Conservation (phyloP, 2,329 filamentous ascomycete species). For the Tolypocladium capitatum region DNA sequence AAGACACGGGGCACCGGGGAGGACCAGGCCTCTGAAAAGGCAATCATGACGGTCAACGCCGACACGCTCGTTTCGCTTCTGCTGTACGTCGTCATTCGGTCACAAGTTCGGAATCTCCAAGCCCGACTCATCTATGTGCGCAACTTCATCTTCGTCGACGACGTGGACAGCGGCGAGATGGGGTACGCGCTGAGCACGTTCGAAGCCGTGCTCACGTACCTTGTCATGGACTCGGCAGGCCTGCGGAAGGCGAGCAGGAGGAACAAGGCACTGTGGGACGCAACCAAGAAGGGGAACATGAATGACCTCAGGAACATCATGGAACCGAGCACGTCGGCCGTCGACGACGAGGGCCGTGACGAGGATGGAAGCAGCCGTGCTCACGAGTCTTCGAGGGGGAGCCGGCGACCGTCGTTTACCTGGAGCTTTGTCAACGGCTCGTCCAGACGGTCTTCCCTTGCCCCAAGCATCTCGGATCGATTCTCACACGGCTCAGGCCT, state of each 20-base stretch:
- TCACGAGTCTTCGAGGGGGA: conserved; percentile 32
- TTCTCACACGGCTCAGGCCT: conserved; percentile 48
- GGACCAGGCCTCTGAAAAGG: conserved; percentile 33
- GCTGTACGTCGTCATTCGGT: conserved; percentile 82
- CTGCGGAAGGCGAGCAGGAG: conserved; percentile 73
- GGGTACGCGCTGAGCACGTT: conserved; percentile 94
- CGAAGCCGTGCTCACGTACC: conserved; percentile 83
- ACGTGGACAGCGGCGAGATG: conserved; percentile 91
- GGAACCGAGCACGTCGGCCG: conserved; percentile 49
- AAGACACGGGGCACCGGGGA: conserved; percentile 21
- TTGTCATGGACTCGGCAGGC: conserved; percentile 68
- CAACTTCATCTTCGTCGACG: conserved; percentile 94
- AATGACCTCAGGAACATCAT: conserved; percentile 65
- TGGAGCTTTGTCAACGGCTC: conserved; percentile 34
- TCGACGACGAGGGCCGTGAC: conserved; percentile 25
- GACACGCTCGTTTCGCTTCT: conserved; percentile 88
- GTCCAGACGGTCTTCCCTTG: conserved; percentile 28
- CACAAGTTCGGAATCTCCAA: conserved; percentile 75
- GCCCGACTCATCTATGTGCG: conserved; percentile 89
- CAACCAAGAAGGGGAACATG: conserved; percentile 64
- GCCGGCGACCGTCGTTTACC: conserved; percentile 30
- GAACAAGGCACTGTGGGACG: conserved; percentile 81
- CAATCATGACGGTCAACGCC: conserved; percentile 55
- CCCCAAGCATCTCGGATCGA: conserved; percentile 29
- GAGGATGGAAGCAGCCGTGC: conserved; percentile 34